phyloP scores from a whole-genome alignment of 1,284 basidiomycete species.

The Trametes sp. region DNA sequence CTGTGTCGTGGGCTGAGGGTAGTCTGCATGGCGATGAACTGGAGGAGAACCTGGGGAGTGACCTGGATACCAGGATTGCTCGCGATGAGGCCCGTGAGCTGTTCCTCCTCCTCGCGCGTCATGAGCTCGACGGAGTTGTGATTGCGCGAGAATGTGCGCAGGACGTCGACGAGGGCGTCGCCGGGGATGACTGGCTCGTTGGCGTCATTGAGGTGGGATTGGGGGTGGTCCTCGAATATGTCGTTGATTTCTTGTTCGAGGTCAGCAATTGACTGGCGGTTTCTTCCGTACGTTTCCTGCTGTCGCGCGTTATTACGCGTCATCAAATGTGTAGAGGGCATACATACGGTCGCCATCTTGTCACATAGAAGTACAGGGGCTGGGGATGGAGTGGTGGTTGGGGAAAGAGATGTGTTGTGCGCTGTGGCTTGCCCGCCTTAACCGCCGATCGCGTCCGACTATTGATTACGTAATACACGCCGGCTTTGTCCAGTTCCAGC shows the following conservation, averaged over 20 bases:
- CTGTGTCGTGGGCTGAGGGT: conserved; percentile 51
- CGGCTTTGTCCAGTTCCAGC: conserved; percentile 13
- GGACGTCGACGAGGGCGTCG: conserved; percentile 69
- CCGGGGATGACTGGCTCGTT: conserved; percentile 71
- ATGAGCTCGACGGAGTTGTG: conserved; percentile 67
- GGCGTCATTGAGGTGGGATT: conserved; percentile 59
- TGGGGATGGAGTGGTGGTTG: conserved; percentile 22
- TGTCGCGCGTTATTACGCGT: conserved; percentile 17
- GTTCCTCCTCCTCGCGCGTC: conserved; percentile 60
- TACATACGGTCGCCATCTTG: conserved; percentile 29
- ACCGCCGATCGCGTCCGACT: conserved; percentile 22
- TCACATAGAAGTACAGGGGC: conserved; percentile 30
- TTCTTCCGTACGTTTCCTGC: conserved; percentile 52
- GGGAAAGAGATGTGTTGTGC: conserved; percentile 9
- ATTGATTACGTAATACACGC: conserved; percentile 19
- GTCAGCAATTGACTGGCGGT: conserved; percentile 70
- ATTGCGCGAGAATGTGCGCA: conserved; percentile 63
- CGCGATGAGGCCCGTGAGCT: conserved; percentile 62
- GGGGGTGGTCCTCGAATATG: conserved; percentile 70
- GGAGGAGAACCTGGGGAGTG: conserved; percentile 69
- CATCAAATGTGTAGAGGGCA: background rate
- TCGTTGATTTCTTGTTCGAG: conserved; percentile 71
- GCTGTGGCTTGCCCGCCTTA: conserved; percentile 15
- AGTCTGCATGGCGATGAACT: conserved; percentile 70
- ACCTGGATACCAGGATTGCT: conserved; percentile 70